Evolutionary conservation across 768 basidiomycete genomes (phyloP).

Genomic region (Trametes coccinea): DNA sequence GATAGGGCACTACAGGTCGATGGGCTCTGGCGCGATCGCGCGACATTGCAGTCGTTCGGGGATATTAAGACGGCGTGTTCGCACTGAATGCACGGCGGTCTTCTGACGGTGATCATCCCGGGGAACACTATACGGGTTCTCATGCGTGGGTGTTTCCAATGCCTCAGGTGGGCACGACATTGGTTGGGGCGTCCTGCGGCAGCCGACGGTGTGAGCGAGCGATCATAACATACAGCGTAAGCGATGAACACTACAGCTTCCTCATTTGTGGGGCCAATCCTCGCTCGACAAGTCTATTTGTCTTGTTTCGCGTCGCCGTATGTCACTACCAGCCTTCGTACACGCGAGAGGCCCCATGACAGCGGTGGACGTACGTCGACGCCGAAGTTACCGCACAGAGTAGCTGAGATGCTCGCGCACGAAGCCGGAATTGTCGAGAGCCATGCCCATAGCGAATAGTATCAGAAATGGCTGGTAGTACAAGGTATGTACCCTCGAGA

Average conservation of each 20-base stretch:
- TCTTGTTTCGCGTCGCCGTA: background rate
- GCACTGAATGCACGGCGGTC: constrained; percentile 8
- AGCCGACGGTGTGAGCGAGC: constrained; percentile 18
- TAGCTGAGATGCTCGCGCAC: background rate
- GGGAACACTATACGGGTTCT: constrained; percentile 13
- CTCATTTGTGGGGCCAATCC: constrained; percentile 5
- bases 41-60: constrained; percentile 10
- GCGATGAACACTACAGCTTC: constrained; percentile 10
- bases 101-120: constrained; percentile 19
- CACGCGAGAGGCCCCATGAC: background rate
- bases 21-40: constrained; percentile 5
- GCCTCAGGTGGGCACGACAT: background rate
- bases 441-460: constrained; percentile 21
- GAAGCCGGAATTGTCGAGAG: background rate
- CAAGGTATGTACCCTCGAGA: constrained; percentile 18
- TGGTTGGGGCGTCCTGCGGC: constrained; percentile 6
- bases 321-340: background rate
- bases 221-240: background rate
- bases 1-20: background rate
- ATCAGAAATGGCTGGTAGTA: constrained; percentile 21
- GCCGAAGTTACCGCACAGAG: background rate
- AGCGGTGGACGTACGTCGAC: background rate
- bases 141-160: constrained; percentile 12
- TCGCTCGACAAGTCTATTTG: constrained; percentile 10
- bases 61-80: constrained; percentile 8